Percentiles rank a stretch among this genome's conserved stretches.
phyloP scores from a whole-genome alignment of 2,329 filamentous ascomycete genomes.

The Diaporthe sp. region DNA sequence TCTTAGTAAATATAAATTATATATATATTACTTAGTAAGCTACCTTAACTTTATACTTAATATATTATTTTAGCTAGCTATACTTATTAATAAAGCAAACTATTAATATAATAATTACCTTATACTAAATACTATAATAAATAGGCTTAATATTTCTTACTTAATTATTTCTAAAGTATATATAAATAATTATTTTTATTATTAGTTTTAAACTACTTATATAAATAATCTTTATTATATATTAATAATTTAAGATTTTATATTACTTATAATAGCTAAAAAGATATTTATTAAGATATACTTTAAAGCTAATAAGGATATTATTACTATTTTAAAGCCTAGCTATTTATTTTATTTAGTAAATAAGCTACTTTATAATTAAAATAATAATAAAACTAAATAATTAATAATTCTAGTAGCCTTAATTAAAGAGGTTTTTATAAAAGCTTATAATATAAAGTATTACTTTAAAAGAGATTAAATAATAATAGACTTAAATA shows the following conservation, averaged over 20 bases:
- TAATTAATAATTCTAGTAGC: background rate
- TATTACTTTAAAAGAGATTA: background rate
- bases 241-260: no score
- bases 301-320: background rate
- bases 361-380: slow-evolving; percentile 16
- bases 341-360: background rate
- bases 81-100: no score
- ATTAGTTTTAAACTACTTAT: background rate
- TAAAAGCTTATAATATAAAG: background rate
- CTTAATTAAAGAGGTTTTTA: background rate
- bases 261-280: no score
- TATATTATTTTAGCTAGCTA: no score
- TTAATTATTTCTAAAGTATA: background rate
- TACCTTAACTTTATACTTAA: no score
- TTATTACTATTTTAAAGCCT: slow-evolving; percentile 9
- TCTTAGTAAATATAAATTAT: no score
- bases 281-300: no score
- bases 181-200: background rate
- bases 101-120: no score
- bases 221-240: no score
- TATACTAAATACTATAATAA: no score
- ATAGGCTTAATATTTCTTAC: background rate
- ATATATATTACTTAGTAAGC: no score
- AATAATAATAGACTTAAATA: background rate
- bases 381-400: background rate